Conservation (phyloP, 1,284 basidiomycete species). For the Heterobasidion parviporum region DNA sequence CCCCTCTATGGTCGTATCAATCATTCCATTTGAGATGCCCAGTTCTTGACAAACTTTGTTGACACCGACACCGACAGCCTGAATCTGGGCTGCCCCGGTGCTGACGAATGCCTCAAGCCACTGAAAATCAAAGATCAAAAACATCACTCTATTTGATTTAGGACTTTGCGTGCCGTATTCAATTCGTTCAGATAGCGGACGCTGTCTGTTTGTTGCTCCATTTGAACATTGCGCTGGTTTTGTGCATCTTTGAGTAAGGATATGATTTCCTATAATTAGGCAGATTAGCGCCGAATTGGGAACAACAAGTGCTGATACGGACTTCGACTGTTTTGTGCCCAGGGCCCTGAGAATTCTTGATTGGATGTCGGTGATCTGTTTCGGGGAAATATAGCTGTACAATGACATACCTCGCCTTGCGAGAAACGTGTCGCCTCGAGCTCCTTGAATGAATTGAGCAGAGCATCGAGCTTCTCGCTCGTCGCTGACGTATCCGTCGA, state of each 20-base stretch:
- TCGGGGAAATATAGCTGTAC: not conserved
- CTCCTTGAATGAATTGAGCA: conserved; percentile 1
- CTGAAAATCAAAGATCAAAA: conserved; percentile 23
- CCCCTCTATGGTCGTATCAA: not conserved
- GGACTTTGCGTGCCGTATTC: conserved; percentile 40
- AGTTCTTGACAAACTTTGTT: conserved; percentile 52
- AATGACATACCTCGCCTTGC: not conserved
- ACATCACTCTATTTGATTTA: not conserved
- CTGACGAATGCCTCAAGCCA: conserved; percentile 81
- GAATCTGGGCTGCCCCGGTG: conserved; percentile 63
- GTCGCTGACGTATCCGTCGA: not conserved
- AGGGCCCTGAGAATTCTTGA: too few species aligned
- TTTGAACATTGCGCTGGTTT: conserved; percentile 35
- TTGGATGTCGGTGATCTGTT: not conserved
- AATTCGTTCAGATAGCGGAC: conserved; percentile 69
- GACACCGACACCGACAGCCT: conserved; percentile 50
- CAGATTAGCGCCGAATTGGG: too few species aligned
- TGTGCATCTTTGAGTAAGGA: conserved; percentile 36
- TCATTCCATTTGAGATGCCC: conserved; percentile 16
- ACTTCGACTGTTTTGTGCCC: too few species aligned
- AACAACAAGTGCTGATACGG: too few species aligned
- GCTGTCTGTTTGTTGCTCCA: conserved; percentile 60
- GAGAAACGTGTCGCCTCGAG: not conserved
- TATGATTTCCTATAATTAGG: conserved; percentile 36
- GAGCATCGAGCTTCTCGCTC: conserved; percentile 8